phyloP scores from a whole-genome alignment of 495 filamentous ascomycete species.

The Lepidopterella palustris region DNA sequence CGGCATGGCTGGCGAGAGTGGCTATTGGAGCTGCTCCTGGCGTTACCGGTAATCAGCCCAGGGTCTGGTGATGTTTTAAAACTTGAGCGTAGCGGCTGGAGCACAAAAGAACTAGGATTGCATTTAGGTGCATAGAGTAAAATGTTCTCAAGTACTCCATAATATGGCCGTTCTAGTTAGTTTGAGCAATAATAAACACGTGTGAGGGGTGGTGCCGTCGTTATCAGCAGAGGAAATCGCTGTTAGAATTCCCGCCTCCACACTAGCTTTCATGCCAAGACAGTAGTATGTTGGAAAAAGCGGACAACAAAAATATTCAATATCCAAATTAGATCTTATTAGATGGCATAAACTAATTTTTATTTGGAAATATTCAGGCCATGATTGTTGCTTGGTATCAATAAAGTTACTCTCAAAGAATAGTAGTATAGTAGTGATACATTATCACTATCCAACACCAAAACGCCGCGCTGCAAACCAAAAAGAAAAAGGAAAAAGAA shows the following conservation, averaged over 20 bases:
- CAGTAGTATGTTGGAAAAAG: no score
- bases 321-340: neutral
- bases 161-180: no score
- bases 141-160: no score
- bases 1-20: neutral
- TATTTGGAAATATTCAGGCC: neutral
- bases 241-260: no score
- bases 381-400: neutral
- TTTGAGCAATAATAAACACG: no score
- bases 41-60: neutral
- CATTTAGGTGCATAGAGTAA: no score
- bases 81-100: neutral
- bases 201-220: no score
- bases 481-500: neutral
- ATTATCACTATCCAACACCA: neutral
- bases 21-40: neutral
- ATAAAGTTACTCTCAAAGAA: neutral
- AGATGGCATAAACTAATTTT: neutral
- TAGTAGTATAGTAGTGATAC: neutral
- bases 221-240: no score
- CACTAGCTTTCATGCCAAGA: no score
- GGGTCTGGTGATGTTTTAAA: conserved; percentile 3
- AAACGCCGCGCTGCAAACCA: neutral
- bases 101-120: no score
- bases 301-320: no score